Evolutionary conservation across 441 rosid species (phyloP).

Genomic region (Aleurites moluccanus): DNA sequence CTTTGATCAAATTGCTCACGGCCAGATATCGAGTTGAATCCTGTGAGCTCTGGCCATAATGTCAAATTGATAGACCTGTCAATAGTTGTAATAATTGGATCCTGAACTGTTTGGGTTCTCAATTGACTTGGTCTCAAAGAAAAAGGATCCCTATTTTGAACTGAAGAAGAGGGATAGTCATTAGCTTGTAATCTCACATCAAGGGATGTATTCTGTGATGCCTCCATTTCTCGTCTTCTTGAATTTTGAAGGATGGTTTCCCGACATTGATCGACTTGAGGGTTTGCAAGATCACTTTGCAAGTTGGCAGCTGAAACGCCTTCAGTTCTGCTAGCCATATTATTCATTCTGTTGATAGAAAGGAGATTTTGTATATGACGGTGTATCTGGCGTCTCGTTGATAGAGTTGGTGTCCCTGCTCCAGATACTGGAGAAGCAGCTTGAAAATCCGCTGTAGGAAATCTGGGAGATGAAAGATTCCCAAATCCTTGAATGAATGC

Average conservation of each 20-base stretch:
- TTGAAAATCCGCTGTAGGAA: slow-evolving; percentile 48
- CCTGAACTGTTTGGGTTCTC: slow-evolving; percentile 45
- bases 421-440: slow-evolving; percentile 62
- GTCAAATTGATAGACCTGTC: slow-evolving; percentile 42
- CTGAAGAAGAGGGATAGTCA: slow-evolving; percentile 39
- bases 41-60: slow-evolving; percentile 53
- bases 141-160: slow-evolving; percentile 43
- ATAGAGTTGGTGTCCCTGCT: slow-evolving; percentile 73
- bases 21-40: slow-evolving; percentile 35
- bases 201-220: slow-evolving; percentile 30
- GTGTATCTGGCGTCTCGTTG: slow-evolving; percentile 78
- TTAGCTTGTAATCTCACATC: slow-evolving; percentile 42
- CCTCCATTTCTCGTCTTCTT: slow-evolving; percentile 40
- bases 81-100: slow-evolving; percentile 29
- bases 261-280: slow-evolving; percentile 49
- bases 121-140: slow-evolving; percentile 39
- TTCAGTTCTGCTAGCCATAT: slow-evolving; percentile 46
- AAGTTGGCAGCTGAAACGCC: slow-evolving; percentile 44
- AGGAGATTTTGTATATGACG: slow-evolving; percentile 77
- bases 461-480: slow-evolving; percentile 67
- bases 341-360: slow-evolving; percentile 51
- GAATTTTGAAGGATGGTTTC: slow-evolving; percentile 37
- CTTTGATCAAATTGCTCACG: slow-evolving; percentile 43
- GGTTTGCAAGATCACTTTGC: slow-evolving; percentile 35
- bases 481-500: slow-evolving; percentile 46